These are phyloP conservation scores for Straminergon stramineum DNA, from an alignment of 225 moss, liverwort and hornwort genomes.

Conservation along the genomic window DNA sequence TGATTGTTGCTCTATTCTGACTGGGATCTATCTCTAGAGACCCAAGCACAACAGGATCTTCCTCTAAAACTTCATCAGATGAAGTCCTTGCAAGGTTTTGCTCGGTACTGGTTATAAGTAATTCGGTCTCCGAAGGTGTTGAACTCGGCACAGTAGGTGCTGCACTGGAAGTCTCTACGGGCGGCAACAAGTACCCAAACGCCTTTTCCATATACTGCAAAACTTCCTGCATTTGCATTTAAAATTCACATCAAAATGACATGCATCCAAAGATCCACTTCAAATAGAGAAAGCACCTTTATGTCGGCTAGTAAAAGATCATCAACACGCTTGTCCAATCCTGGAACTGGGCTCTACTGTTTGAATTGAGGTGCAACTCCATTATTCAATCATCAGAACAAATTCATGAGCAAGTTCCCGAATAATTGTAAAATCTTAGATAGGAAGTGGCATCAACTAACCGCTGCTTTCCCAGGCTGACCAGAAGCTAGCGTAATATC, in stretches of 20 bases:
- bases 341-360: not conserved
- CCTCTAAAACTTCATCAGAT: slow-evolving; percentile 83
- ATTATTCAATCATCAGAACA: not conserved
- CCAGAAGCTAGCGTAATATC: slow-evolving; percentile 83
- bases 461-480: slow-evolving; percentile 88
- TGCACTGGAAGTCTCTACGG: slow-evolving; percentile 46
- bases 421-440: not conserved
- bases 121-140: slow-evolving; percentile 15
- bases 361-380: not conserved
- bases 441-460: slow-evolving; percentile 24
- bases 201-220: slow-evolving; percentile 97
- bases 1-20: slow-evolving; percentile 8
- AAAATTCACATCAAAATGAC: not conserved
- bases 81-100: slow-evolving; percentile 54
- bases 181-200: slow-evolving; percentile 79
- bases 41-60: slow-evolving; percentile 64
- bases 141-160: slow-evolving; percentile 10
- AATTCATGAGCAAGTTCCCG: not conserved
- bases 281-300: not conserved
- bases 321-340: not conserved
- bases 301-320: not conserved
- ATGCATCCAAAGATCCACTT: not conserved
- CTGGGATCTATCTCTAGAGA: slow-evolving; percentile 64
- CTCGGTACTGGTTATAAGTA: slow-evolving; percentile 15
- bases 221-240: slow-evolving; percentile 54